Conservation (phyloP, 2,329 filamentous ascomycete species). For the Talaromyces sp. region DNA sequence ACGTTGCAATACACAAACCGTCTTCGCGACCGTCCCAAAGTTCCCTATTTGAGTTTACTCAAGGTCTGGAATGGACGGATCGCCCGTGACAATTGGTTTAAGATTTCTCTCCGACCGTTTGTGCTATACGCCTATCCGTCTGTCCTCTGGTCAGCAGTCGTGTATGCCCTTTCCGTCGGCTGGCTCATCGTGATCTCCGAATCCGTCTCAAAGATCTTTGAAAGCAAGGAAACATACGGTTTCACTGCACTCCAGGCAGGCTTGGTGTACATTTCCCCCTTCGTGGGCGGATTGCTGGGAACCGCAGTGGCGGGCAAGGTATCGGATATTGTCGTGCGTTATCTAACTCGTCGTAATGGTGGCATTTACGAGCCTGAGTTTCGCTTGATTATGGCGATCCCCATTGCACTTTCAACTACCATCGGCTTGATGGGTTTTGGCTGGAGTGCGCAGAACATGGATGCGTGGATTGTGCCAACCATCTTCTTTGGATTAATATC, state of each 20-base stretch:
- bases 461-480: constrained; percentile 89
- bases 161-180: constrained; percentile 86
- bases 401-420: constrained; percentile 75
- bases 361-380: constrained; percentile 96
- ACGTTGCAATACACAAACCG: constrained; percentile 66
- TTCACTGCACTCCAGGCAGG: constrained; percentile 81
- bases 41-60: constrained; percentile 74
- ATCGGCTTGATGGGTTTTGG: constrained; percentile 93
- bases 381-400: constrained; percentile 81
- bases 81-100: constrained; percentile 75
- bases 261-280: constrained; percentile 86
- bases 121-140: constrained; percentile 85
- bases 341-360: constrained; percentile 82
- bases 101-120: constrained; percentile 76
- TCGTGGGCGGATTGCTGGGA: constrained; percentile 85
- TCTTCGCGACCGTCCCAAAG: constrained; percentile 67
- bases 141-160: constrained; percentile 81
- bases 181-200: constrained; percentile 97
- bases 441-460: constrained; percentile 77
- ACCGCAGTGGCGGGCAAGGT: constrained; percentile 87
- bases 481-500: constrained; percentile 90
- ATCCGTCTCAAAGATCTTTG: constrained; percentile 78
- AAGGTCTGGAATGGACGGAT: constrained; percentile 78
- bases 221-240: constrained; percentile 69
- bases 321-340: constrained; percentile 80